A percentile compares a stretch with the other conserved stretches of the same genome.
Conservation (phyloP, 352 stramenopile species). For the Phytophthora macrochlamydospora region DNA sequence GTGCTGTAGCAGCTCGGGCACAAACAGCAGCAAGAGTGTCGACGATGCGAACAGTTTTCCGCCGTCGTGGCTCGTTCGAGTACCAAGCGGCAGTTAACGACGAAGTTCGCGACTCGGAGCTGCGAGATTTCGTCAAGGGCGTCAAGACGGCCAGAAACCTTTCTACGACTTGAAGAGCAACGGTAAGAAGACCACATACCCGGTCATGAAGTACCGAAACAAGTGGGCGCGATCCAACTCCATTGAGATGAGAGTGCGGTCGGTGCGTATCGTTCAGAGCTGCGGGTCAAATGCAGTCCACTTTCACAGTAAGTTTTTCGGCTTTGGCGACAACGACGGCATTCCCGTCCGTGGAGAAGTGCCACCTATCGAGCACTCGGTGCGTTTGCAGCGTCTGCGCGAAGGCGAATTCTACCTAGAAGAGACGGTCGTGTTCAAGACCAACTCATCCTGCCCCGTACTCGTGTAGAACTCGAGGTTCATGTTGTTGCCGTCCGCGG, state of each 20-base stretch:
- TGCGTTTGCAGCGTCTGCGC: conserved; percentile 12
- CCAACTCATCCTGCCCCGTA: conserved; percentile 34
- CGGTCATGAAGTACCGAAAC: conserved; percentile 15
- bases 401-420: conserved; percentile 14
- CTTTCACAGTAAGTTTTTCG: too few relatives aligned
- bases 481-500: conserved; percentile 22
- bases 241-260: background rate
- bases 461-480: conserved; percentile 55
- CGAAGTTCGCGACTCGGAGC: conserved; percentile 3
- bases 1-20: too few relatives aligned
- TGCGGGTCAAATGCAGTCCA: background rate
- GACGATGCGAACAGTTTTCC: background rate
- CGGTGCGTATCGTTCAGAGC: background rate
- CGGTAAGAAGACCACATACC: conserved; percentile 12
- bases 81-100: conserved; percentile 8
- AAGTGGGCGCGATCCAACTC: background rate
- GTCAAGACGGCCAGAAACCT: conserved; percentile 2
- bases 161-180: conserved; percentile 5
- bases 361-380: background rate
- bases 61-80: background rate
- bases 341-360: conserved; percentile 12
- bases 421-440: conserved; percentile 20
- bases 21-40: conserved; percentile 1
- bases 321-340: background rate
- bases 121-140: conserved; percentile 14